Base-by-base conservation (phyloP, 1,284 basidiomycete genomes). In the Moesziomyces aphidis region DNA sequence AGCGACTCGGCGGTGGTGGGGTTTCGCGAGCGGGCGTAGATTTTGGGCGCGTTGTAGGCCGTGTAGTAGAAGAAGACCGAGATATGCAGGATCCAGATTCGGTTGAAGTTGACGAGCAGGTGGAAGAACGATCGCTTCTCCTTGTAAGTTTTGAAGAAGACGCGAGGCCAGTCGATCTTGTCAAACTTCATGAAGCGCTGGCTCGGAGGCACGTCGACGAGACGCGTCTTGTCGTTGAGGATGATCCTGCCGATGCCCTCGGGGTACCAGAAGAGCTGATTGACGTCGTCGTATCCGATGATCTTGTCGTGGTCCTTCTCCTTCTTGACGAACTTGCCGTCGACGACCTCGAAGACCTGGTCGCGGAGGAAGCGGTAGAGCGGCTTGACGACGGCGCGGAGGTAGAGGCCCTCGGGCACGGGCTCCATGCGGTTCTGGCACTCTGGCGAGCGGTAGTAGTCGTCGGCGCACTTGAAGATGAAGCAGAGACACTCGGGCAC, bases 401-500 rank as follows among this genome's bases (percentile, higher is more conserved):
- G 88, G 85, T 97, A 99, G 19, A 98, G 88, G 1, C 96, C 97
- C 81, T 99, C 97, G 0, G 95, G 94, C 0, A 98, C 94, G 0
- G 95, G 91, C 66, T 98, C 96, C 63, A 94, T 88, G 60, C 94
- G 89, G 85, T 91, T 94, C 86, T 99, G 97, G 83, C 97, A 99
- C 85, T 99, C 97, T n/a, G 95, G 92, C 19, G 94, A 96, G 50
- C 96, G 95, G 86, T 99, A 99, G 86, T 98, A 99, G 86, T 99
- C 96, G 85, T 99, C 96, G 24, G 96, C 97, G 83, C 97, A 99
- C 88, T 99, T 98, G 92, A 99, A 99, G 86, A 99, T 97, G 89
- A 97, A 99, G 87, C 95, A 97, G 58, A 98, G 87, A 82, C 94
- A 96, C 86, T 99, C 96, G 24, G 97, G 96, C 46, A 94, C 90